phyloP scores from a whole-genome alignment of 108 stramenopile genomes.

The Cyclotella cryptica region DNA sequence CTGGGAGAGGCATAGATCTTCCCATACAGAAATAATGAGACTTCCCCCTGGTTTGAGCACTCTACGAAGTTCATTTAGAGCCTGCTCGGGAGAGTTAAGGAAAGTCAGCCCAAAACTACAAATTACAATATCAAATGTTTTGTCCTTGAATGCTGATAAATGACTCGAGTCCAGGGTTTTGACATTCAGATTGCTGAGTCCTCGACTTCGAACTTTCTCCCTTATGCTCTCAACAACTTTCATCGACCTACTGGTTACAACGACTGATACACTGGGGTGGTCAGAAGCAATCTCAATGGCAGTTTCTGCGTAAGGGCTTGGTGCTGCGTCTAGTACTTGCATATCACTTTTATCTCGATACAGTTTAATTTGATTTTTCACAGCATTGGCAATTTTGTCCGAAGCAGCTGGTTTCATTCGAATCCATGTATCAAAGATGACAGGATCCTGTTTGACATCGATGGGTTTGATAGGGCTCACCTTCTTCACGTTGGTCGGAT shows the following conservation, averaged over 20 bases:
- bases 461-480: constrained; percentile 13
- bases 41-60: constrained; percentile 46
- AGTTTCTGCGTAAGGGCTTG: constrained; percentile 33
- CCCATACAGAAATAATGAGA: constrained; percentile 46
- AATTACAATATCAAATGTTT: constrained; percentile 41
- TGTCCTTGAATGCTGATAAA: constrained; percentile 23
- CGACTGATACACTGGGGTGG: constrained; percentile 27
- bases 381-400: constrained; percentile 44
- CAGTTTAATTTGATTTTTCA: constrained; percentile 34
- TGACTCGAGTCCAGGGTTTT: constrained; percentile 21
- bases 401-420: constrained; percentile 50
- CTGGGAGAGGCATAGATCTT: constrained; percentile 31
- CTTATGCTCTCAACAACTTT: constrained; percentile 32
- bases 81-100: constrained; percentile 33
- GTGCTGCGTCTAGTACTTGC: constrained; percentile 33
- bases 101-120: constrained; percentile 48
- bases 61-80: constrained; percentile 31
- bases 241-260: constrained; percentile 34
- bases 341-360: constrained; percentile 18
- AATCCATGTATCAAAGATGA: constrained; percentile 43
- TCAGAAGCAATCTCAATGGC: constrained; percentile 30
- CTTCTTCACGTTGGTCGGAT: not conserved
- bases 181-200: constrained; percentile 25
- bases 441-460: constrained; percentile 39
- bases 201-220: constrained; percentile 6